Base-by-base conservation (phyloP, 805 yeast species). In the Candida vartiovaarae region DNA sequence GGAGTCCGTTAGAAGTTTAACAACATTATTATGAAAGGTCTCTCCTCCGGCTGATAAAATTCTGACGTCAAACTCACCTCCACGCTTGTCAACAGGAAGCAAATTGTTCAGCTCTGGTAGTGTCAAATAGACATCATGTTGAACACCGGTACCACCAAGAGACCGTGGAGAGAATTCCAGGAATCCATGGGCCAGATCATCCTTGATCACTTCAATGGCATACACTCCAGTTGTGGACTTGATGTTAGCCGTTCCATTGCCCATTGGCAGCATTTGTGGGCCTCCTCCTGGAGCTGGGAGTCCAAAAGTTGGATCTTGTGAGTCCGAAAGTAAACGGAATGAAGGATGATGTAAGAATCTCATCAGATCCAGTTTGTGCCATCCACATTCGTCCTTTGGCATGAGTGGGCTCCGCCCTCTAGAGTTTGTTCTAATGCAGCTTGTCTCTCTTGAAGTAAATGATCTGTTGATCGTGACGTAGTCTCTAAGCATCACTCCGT, bases 401-500 rank as follows among this genome's bases (percentile, higher is more conserved):
- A 64, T 57, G 15, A 76, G 68, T 20, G 76, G 84, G 4, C 70
- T 32, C 58, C 74, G 67, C 36, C 82, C 79, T 2, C 57, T 48
- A 2, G 70, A 63, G 0, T 66, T 65, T 0, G 84, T 78, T 56
- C 89, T 67, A 8, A 71, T 46, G 42, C 85, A 75, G 28, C 64
- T 61, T 1, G 67, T 66, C 59, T 89, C 97, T 46, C 80, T 68
- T 0, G 95, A 78, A 66, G 82, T 70, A 57, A 89, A 93, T 8
- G 87, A 78, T 45, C 98, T 72, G 61, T 89, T 84, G 72, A 88
- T 76, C 46, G 82, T 77, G 23, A 80, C 70, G 59, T 90, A 93
- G 45, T 84, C 96, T 45, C 97, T 71, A 33, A 88, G 65, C 98
- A 91, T 93, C 27, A 91, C 84, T 20, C 98, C 98, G 51, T 73